Base-by-base conservation (phyloP, 2,329 filamentous ascomycete species). In the Colletotrichum orchidophilum region DNA sequence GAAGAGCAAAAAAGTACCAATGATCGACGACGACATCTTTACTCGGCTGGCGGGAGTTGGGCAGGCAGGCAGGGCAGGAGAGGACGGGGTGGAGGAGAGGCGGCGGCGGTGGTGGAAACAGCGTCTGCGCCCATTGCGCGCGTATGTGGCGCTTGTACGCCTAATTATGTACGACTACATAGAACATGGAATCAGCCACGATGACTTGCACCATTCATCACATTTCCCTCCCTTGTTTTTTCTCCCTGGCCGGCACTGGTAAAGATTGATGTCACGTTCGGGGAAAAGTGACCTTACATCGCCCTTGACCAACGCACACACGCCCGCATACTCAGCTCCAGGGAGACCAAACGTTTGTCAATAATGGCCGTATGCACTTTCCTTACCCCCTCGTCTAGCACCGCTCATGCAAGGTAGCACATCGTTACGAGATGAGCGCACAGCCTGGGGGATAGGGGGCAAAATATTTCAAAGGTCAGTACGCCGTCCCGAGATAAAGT, bases 121-220 rank as follows among this genome's bases (percentile, higher is more conserved):
- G 69, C 64, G 64, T 54, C 69, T 46, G 42, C 59, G 50, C 63
- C 39, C 39, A 50, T 58, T 42, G 35, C 49, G 68, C 63, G 49
- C 60, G 49, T 24, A 46, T 58, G 58, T 52, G 64, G 52, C 68
- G 68, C 69, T 69, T 68, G 69, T 71, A 63, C 64, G 65, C 58
- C 69, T 71, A 68, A 63, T 71, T 62, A 71, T 71, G 69, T 71
- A 71, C 64, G 53, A 71, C 64, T 71, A 71, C 69, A 71, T 69
- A 63, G 69, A 68, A 68, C 52, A 71, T 68, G 69, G 59, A 71
- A 71, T 63, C 69, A 55, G 69, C 69, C 69, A 59, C 69, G 58
- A 63, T 69, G 62, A 70, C 49, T 66, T 63, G 29, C 49, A 70
- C 46, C 54, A 18, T 50, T 66, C 13, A 13, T 49, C 33, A 31